Evolutionary conservation across 768 basidiomycete genomes (phyloP).

Genomic region (Pleurotus tuoliensis): DNA sequence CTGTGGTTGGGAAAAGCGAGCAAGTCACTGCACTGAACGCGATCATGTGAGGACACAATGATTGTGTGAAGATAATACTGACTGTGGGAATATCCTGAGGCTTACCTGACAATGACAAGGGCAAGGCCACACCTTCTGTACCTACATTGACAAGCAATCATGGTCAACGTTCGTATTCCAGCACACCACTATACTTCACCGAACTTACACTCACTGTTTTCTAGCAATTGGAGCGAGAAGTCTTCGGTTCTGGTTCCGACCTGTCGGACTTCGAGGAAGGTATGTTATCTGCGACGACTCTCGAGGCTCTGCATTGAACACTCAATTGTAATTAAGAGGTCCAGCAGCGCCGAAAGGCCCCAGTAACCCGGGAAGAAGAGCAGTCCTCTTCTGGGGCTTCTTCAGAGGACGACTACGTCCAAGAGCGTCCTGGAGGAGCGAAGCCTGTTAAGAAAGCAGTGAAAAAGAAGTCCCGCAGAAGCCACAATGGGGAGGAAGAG

Average conservation of each 20-base stretch:
- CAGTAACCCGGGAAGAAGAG: conserved; percentile 43
- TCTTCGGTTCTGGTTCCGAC: conserved; percentile 84
- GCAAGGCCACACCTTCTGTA: too few species aligned
- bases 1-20: too few species aligned
- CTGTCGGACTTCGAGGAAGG: conserved; percentile 76
- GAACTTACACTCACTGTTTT: background rate
- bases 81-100: too few species aligned
- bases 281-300: conserved; percentile 15
- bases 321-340: background rate
- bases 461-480: conserved; percentile 22
- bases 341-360: conserved; percentile 21
- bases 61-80: too few species aligned
- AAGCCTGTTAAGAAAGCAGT: conserved; percentile 24
- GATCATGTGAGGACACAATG: too few species aligned
- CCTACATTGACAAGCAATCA: too few species aligned
- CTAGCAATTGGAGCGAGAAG: conserved; percentile 45
- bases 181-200: too few species aligned
- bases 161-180: too few species aligned
- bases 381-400: conserved; percentile 47
- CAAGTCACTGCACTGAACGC: too few species aligned
- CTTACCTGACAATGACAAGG: too few species aligned
- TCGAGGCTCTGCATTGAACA: background rate
- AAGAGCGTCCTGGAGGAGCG: conserved; percentile 23
- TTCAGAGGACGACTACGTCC: conserved; percentile 49
- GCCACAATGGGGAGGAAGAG: conserved; percentile 18